Evolutionary conservation across 2,329 filamentous ascomycete genomes (phyloP).

Genomic region (Fusarium verticillioides): DNA sequence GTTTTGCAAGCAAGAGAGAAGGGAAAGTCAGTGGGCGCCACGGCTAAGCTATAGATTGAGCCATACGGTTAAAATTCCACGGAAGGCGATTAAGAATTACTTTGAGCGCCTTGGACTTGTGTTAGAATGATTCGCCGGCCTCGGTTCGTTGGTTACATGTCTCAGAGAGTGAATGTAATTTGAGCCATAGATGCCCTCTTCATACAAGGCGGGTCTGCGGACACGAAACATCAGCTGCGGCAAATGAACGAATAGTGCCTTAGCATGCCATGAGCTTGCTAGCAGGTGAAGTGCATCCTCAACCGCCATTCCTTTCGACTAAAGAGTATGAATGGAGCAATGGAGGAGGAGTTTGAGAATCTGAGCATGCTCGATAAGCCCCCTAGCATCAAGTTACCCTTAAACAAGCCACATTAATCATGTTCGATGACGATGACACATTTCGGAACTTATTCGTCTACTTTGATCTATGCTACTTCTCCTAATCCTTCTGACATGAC

Average conservation of each 20-base stretch:
- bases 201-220: too few relatives aligned
- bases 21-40: fast-evolving
- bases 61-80: fast-evolving
- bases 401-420: not conserved
- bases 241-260: too few relatives aligned
- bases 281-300: too few relatives aligned
- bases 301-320: fast-evolving
- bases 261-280: fast-evolving
- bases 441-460: not conserved
- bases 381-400: not conserved
- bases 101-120: fast-evolving
- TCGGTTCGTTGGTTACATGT: too few relatives aligned
- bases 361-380: fast-evolving
- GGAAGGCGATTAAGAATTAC: fast-evolving
- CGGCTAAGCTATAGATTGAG: not conserved
- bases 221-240: too few relatives aligned
- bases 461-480: not conserved
- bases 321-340: not conserved
- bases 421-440: not conserved
- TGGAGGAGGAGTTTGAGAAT: not conserved
- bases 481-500: fast-evolving
- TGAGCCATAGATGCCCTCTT: not conserved
- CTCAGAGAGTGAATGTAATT: not conserved
- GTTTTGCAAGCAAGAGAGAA: not conserved
- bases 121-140: not conserved